These are phyloP conservation scores for Saccharomycopsis sp. DNA, from an alignment of 805 yeast genomes.

Conservation along the genomic window DNA sequence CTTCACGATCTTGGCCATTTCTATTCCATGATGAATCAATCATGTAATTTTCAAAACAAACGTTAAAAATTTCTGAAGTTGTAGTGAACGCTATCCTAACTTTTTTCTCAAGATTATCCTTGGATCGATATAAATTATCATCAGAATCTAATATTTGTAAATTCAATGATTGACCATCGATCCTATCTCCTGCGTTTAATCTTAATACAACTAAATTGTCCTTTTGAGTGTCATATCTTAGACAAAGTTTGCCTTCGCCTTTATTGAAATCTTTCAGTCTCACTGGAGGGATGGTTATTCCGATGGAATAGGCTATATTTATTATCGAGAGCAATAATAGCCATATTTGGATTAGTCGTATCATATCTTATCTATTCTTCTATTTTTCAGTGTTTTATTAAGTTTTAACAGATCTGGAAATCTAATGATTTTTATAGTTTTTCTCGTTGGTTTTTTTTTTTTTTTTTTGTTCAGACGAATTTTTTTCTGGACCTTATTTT, in stretches of 20 bases:
- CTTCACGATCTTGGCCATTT: conserved; percentile 24
- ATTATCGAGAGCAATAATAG: too few species aligned
- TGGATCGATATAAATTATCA: conserved; percentile 12
- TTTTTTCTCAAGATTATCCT: conserved; percentile 10
- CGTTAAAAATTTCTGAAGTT: conserved; percentile 17
- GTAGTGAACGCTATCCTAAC: conserved; percentile 16
- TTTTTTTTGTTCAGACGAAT: too few species aligned
- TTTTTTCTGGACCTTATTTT: too few species aligned
- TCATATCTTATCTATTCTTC: too few species aligned
- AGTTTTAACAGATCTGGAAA: too few species aligned
- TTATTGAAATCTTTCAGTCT: conserved; percentile 12
- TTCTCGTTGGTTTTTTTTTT: too few species aligned
- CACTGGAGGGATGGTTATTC: conserved; percentile 13
- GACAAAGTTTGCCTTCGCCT: conserved; percentile 6
- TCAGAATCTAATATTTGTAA: conserved; percentile 8
- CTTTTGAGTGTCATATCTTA: conserved; percentile 7
- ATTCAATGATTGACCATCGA: conserved; percentile 14
- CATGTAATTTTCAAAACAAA: conserved; percentile 29
- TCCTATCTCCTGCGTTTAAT: conserved; percentile 10
- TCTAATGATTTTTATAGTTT: too few species aligned
- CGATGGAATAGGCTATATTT: conserved; percentile 6
- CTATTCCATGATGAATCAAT: conserved; percentile 32
- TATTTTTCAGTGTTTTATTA: too few species aligned
- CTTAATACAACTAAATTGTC: conserved; percentile 13
- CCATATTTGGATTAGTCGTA: too few species aligned